These are phyloP conservation scores for Trametes punicea DNA, from an alignment of 768 basidiomycete genomes.

Conservation along the genomic window DNA sequence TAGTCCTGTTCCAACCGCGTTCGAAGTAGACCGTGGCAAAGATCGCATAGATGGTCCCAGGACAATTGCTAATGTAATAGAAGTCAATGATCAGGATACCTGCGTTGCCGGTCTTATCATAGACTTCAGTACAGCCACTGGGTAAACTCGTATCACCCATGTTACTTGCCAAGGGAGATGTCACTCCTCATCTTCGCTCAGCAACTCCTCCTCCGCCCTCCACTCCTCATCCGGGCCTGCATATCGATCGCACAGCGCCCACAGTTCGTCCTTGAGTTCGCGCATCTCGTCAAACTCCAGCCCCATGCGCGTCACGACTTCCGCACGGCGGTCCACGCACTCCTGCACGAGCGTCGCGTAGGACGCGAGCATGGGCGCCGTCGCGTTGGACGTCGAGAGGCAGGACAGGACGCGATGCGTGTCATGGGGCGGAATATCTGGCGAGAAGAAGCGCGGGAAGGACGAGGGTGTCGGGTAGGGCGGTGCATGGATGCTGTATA, in stretches of 20 bases:
- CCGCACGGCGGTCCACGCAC: conserved; percentile 39
- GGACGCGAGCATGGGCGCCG: conserved; percentile 40
- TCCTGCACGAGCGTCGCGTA: conserved; percentile 53
- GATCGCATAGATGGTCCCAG: not conserved
- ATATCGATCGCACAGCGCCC: conserved; percentile 53
- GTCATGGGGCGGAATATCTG: not conserved
- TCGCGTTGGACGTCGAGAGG: conserved; percentile 40
- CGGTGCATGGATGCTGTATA: conserved; percentile 45
- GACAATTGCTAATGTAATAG: not conserved
- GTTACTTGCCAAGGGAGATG: not conserved
- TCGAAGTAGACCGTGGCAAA: not conserved
- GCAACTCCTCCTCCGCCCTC: conserved; percentile 26
- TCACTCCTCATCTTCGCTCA: conserved; percentile 28
- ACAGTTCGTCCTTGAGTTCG: conserved; percentile 55
- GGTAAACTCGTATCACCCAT: not conserved
- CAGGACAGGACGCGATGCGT: conserved; percentile 38
- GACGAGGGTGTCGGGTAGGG: conserved; percentile 61
- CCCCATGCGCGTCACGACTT: conserved; percentile 33
- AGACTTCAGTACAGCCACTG: not conserved
- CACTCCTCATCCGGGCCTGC: conserved; percentile 31
- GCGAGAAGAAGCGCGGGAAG: conserved; percentile 47
- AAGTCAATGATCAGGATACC: not conserved
- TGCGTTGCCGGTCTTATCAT: not conserved
- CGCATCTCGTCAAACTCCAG: conserved; percentile 53
- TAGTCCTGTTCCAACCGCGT: conserved; percentile 27